These are phyloP conservation scores for Penicillium pancosmium DNA, from an alignment of 495 filamentous ascomycete genomes.

Conservation along the genomic window DNA sequence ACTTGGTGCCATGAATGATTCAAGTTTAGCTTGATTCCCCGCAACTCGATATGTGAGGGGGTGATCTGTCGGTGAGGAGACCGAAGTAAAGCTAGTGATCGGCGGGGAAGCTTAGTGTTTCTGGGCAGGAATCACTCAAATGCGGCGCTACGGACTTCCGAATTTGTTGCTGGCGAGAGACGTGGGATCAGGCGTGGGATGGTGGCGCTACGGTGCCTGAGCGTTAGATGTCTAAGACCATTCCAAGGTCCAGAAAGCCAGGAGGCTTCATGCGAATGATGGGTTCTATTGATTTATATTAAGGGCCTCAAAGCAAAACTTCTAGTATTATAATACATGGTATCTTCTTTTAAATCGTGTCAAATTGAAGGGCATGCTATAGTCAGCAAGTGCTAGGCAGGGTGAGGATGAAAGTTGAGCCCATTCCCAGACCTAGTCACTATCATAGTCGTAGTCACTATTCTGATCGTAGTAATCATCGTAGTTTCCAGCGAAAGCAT, in stretches of 20 bases:
- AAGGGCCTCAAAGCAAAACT: neutral
- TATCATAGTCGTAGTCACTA: conserved; percentile 38
- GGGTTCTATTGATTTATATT: too few relatives aligned
- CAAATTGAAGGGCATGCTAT: neutral
- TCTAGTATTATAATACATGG: neutral
- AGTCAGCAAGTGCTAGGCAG: neutral
- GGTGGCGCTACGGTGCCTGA: neutral
- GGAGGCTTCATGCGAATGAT: too few relatives aligned
- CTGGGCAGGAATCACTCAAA: neutral
- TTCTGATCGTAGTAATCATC: conserved; percentile 39
- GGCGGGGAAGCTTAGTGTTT: neutral
- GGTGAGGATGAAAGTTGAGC: neutral
- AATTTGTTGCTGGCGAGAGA: neutral
- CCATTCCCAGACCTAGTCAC: neutral
- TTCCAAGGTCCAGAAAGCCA: too few relatives aligned
- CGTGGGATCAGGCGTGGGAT: neutral
- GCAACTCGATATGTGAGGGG: too few relatives aligned
- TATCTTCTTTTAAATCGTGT: neutral
- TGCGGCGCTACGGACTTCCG: conserved; percentile 10
- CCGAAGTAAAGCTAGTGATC: neutral
- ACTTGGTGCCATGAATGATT: neutral
- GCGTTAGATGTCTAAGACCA: neutral
- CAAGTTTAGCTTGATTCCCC: neutral
- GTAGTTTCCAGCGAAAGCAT: conserved; percentile 44
- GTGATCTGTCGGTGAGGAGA: neutral